phyloP scores from a whole-genome alignment of 2,329 filamentous ascomycete species.

The Nakataea oryzae region DNA sequence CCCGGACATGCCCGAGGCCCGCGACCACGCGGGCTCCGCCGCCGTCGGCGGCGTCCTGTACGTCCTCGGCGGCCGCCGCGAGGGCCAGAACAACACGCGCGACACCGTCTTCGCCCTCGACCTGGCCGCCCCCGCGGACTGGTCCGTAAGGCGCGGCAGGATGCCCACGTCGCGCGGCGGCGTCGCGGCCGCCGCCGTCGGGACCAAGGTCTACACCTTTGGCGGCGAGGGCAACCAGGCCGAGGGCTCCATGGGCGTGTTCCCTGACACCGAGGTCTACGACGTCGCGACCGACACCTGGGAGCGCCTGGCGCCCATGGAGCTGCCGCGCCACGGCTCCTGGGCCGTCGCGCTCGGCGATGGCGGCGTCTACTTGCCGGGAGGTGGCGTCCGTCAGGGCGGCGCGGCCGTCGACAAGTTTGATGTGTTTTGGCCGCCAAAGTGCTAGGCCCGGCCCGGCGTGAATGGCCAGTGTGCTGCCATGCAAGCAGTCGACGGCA shows the following conservation, averaged over 20 bases:
- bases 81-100: constrained; percentile 17
- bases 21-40: constrained; percentile 21
- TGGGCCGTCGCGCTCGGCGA: constrained; percentile 2
- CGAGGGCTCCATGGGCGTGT: constrained; percentile 3
- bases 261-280: constrained; percentile 7
- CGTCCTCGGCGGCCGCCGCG: constrained; percentile 21
- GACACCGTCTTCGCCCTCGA: constrained; percentile 24
- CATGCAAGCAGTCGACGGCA: too few relatives aligned
- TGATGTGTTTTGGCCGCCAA: constrained; percentile 3
- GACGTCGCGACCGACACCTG: constrained; percentile 6
- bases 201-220: constrained; percentile 19
- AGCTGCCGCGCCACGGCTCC: constrained; percentile 7
- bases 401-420: not conserved
- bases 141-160: constrained; percentile 12
- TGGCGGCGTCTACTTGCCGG: constrained; percentile 1
- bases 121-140: constrained; percentile 14
- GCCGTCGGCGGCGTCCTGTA: constrained; percentile 18
- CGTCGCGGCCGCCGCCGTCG: constrained; percentile 16
- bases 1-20: constrained; percentile 11
- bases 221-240: constrained; percentile 23
- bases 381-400: not conserved
- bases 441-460: too few relatives aligned
- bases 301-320: constrained; percentile 6
- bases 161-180: constrained; percentile 27
- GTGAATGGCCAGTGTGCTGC: too few relatives aligned